Conservation (phyloP, 805 yeast genomes). For the Yamadazyma takamatsuzukensis region DNA sequence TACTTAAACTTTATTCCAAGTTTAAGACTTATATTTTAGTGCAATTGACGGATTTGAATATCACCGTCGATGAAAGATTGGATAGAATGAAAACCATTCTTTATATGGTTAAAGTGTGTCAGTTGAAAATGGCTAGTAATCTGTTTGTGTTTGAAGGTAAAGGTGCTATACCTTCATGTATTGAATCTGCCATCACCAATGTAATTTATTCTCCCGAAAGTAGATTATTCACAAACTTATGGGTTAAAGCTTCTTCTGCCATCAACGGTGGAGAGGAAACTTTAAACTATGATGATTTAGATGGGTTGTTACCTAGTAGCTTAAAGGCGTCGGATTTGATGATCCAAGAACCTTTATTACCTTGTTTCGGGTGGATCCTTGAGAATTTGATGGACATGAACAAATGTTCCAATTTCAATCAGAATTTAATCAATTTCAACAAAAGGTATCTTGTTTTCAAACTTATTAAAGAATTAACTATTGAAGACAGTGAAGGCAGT, state of each 20-base stretch:
- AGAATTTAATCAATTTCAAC: slow-evolving; percentile 74
- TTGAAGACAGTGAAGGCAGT: slow-evolving; percentile 24
- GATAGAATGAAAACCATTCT: slow-evolving; percentile 67
- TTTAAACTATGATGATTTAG: slow-evolving; percentile 23
- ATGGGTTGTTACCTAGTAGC: slow-evolving; percentile 27
- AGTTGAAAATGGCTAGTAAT: slow-evolving; percentile 60
- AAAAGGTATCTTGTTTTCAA: slow-evolving; percentile 48
- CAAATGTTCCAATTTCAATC: slow-evolving; percentile 70
- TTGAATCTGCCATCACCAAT: slow-evolving; percentile 73
- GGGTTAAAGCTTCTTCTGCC: slow-evolving; percentile 56
- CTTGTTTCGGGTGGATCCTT: slow-evolving; percentile 90
- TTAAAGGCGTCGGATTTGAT: slow-evolving; percentile 26
- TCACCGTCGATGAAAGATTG: slow-evolving; percentile 57
- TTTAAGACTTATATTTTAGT: slow-evolving; percentile 59
- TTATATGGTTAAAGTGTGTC: slow-evolving; percentile 58
- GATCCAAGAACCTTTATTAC: slow-evolving; percentile 52
- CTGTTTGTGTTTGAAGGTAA: slow-evolving; percentile 38
- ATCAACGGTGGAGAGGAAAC: slow-evolving; percentile 15
- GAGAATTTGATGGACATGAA: slow-evolving; percentile 67
- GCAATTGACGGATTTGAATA: slow-evolving; percentile 61
- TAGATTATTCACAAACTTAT: slow-evolving; percentile 60
- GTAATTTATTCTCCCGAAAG: slow-evolving; percentile 81
- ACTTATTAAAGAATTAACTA: slow-evolving; percentile 34
- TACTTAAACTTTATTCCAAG: slow-evolving; percentile 65
- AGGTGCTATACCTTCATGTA: slow-evolving; percentile 64